phyloP scores from a whole-genome alignment of 352 stramenopile species.

The Pythium dissotocum region DNA sequence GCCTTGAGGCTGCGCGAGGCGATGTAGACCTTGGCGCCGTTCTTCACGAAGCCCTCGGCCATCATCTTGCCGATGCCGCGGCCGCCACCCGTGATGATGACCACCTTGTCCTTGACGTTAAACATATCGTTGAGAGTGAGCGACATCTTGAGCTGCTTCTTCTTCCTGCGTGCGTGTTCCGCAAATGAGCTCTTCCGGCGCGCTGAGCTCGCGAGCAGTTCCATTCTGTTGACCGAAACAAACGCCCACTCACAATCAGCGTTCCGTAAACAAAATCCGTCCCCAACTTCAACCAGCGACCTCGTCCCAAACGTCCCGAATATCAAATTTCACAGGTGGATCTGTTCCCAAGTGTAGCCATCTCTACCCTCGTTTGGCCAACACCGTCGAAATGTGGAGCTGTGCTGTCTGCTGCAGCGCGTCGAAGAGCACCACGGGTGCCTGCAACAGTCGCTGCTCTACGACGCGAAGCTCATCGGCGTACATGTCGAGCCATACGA shows the following conservation, averaged over 20 bases:
- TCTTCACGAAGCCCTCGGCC: conserved; percentile 90
- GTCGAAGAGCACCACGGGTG: conserved; percentile 48
- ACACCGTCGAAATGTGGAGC: conserved; percentile 44
- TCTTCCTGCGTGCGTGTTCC: neutral
- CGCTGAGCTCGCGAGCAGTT: neutral
- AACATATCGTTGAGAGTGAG: conserved; percentile 56
- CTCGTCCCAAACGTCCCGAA: conserved; percentile 15
- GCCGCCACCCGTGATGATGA: conserved; percentile 93
- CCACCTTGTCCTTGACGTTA: conserved; percentile 67
- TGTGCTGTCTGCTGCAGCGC: conserved; percentile 53
- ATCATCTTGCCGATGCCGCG: conserved; percentile 96
- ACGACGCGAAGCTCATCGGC: conserved; percentile 40
- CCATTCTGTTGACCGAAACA: conserved; percentile 30
- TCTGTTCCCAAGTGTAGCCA: conserved; percentile 17
- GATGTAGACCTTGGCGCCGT: conserved; percentile 93
- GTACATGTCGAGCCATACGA: conserved; percentile 61
- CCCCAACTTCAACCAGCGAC: conserved; percentile 29
- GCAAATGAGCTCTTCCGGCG: conserved; percentile 6
- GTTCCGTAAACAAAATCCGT: conserved; percentile 27
- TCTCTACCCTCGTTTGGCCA: conserved; percentile 12
- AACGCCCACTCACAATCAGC: conserved; percentile 5
- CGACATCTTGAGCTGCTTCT: conserved; percentile 8
- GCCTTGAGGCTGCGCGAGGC: conserved; percentile 83
- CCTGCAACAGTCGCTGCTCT: conserved; percentile 28
- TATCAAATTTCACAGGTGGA: conserved; percentile 13